Conservation (phyloP, 2,329 filamentous ascomycete genomes). For the Botrytis medusae region DNA sequence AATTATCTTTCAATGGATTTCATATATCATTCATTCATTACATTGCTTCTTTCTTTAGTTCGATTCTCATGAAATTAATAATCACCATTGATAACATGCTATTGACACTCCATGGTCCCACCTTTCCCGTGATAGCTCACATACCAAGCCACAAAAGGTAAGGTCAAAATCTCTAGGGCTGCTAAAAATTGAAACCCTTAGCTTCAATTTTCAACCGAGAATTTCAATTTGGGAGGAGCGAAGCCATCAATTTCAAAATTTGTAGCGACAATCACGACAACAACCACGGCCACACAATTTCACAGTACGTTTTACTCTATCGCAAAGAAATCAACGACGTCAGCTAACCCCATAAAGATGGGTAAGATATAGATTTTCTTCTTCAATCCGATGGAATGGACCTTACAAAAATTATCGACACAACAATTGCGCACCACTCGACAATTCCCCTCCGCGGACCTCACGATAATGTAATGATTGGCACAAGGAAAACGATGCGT, state of each 20-base stretch:
- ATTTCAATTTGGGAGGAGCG: slow-evolving; percentile 20
- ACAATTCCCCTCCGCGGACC: neutral
- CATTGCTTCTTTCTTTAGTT: neutral
- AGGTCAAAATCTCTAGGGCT: slow-evolving; percentile 20
- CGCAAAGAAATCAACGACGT: slow-evolving; percentile 30
- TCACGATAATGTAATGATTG: neutral
- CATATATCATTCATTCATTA: neutral
- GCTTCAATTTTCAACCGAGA: slow-evolving; percentile 23
- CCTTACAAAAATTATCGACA: neutral
- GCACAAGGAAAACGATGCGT: neutral
- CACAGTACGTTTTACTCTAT: slow-evolving; percentile 48
- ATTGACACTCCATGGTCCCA: slow-evolving; percentile 6
- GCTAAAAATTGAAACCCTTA: slow-evolving; percentile 21
- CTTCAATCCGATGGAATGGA: slow-evolving; percentile 11
- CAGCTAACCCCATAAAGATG: slow-evolving; percentile 51
- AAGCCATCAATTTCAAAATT: slow-evolving; percentile 25
- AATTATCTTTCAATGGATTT: slow-evolving; percentile 1
- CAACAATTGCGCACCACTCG: slow-evolving; percentile 1
- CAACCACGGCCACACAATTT: slow-evolving; percentile 45
- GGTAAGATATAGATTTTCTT: slow-evolving; percentile 52
- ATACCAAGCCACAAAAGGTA: slow-evolving; percentile 18
- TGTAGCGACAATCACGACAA: slow-evolving; percentile 43
- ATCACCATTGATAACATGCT: neutral
- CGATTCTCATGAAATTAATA: neutral
- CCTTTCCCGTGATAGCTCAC: neutral